phyloP scores from a whole-genome alignment of 2,329 filamentous ascomycete genomes.

The Monilinia fructigena region DNA sequence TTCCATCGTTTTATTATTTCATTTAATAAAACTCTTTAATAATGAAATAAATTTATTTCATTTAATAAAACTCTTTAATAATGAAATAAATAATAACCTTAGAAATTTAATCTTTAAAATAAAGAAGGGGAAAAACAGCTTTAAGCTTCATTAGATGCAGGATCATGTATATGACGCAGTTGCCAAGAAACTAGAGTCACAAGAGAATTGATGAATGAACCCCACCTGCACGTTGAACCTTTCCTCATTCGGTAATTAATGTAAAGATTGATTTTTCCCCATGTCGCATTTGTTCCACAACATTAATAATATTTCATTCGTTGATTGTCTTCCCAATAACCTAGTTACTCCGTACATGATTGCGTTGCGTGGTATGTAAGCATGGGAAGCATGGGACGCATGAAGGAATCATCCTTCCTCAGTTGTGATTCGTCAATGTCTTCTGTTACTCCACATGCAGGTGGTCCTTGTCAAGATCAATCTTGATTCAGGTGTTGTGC shows the following conservation, averaged over 20 bases:
- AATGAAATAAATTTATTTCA: too few relatives aligned
- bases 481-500: background rate
- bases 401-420: background rate
- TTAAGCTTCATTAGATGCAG: slow-evolving; percentile 3
- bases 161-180: slow-evolving; percentile 11
- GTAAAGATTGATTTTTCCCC: background rate
- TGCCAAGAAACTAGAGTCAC: slow-evolving; percentile 1
- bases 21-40: too few relatives aligned
- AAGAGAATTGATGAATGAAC: background rate
- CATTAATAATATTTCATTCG: background rate
- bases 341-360: background rate
- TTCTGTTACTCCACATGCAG: too few relatives aligned
- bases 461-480: background rate
- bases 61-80: too few relatives aligned
- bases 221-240: slow-evolving; percentile 2
- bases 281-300: background rate
- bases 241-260: background rate
- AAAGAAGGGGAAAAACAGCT: slow-evolving; percentile 5
- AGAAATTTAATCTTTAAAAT: background rate
- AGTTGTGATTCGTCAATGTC: background rate
- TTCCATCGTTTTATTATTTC: too few relatives aligned
- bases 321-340: background rate
- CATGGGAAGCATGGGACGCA: too few relatives aligned
- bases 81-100: too few relatives aligned
- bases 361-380: too few relatives aligned